Evolutionary conservation across 352 stramenopile genomes (phyloP), one percentile per base, ranked within the genome.

Genomic region (Sclerospora graminicola): DNA sequence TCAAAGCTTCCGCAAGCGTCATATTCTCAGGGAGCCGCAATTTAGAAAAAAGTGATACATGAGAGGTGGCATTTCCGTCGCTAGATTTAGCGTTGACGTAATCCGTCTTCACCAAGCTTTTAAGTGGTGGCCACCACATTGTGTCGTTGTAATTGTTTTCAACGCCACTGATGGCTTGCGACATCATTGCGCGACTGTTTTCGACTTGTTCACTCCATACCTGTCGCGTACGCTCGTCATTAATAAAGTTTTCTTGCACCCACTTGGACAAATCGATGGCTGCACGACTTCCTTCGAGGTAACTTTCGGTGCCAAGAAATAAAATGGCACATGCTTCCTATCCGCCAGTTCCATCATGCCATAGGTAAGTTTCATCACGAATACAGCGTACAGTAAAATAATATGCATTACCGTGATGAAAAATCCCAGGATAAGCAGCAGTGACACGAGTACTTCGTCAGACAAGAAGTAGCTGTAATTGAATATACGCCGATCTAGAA

Each of bases 391-490:
- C 7, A n/a, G 16, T 13, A 5, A 20, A 23, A 9, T 26, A 57
- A 30, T 66, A n/a, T n/a, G n/a, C n/a, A n/a, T n/a, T n/a, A 90
- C 80, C 29, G 81, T 89, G 10, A 73, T 73, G 53, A 89, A 93
- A 43, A 89, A 90, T 1, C 81, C 76, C 18, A 90, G 51, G 33
- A 90, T 88, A 30, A 93, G 58, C 31, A 89, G 40, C 29, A 51
- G 54, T 13, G 81, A 89, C 23, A 93, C 78, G 9, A 93, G 64
- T 45, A 90, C 79, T 56, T 93, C 79, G 44, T 93, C 81, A 20
- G 81, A 90, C 43, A 93, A 74, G 48, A 93, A 93, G 53, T 86
- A 85, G 2, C 81, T 78, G 39, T 93, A 93, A 60, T 90, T 89
- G 32, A 93, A 93, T 35, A 93, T 68, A 14, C 81, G 81, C 10